Base-by-base conservation (phyloP, 2,329 filamentous ascomycete species). In the Neophaeococcomyces aloes region DNA sequence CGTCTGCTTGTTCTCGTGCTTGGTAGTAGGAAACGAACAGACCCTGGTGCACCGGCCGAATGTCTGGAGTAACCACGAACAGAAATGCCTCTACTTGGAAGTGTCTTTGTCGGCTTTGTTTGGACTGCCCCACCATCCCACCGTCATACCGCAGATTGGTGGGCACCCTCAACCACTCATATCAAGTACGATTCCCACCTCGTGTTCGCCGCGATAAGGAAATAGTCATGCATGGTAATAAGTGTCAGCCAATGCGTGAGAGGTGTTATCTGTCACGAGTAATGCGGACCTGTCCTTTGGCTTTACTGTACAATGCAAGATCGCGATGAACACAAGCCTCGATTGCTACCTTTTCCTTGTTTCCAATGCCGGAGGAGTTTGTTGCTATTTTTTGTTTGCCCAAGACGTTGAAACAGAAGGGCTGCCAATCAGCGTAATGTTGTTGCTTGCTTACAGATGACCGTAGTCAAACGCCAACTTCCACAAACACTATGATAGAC, bases 121-220 rank as follows among this genome's bases (percentile, higher is more conserved):
- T 14, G 27, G n/a, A 27, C n/a, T 17, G n/a, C 17, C 21, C 29
- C 13, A 27, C 27, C 31, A 21, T 41, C 38, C 38, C 38, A 21
- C 38, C 29, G 18, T 27, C 38, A 41, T 33, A 29, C 27, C 7
- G 23, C 29, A 30, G 38, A 33, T 33, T 18, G 13, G 30, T 33
- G 5, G 5, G 15, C 13, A 5, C 30, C 15, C 7, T 7, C 30
- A 33, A 33, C 13, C 13, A 33, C 30, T 33, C 19, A 15, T 18
- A 8, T 6, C 8, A 35, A 10, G 8, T 15, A 3, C 15, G 19
- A 27, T 25, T 38, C 21, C 10, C n/a, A n/a, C n/a, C n/a, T n/a
- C n/a, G 14, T 17, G 35, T 19, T 38, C 35, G 35, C 35, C 35
- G 35, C 19, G 35, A 38, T 38, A 38, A 25, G 35, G 14, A 38